Conservation (phyloP, 1,139 yeast genomes). For the Saccharomyces hybrid region DNA sequence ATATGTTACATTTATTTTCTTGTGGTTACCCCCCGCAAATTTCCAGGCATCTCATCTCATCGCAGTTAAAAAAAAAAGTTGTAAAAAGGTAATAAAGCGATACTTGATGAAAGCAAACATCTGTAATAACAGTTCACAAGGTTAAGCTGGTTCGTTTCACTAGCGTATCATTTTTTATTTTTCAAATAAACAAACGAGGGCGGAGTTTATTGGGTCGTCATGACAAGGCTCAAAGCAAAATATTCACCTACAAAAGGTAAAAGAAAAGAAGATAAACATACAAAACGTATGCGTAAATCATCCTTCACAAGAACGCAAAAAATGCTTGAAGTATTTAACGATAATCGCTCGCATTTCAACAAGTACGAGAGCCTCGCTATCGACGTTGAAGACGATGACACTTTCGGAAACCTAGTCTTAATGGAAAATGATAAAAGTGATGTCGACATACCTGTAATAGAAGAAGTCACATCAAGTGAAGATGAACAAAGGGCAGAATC, state of each 20-base stretch:
- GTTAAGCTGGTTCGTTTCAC: background rate
- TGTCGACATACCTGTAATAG: conserved; percentile 10
- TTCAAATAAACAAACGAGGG: background rate
- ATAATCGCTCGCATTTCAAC: conserved; percentile 22
- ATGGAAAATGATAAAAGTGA: conserved; percentile 10
- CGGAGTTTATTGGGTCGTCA: background rate
- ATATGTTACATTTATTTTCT: background rate
- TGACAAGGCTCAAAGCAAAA: conserved; percentile 1
- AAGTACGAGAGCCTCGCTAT: conserved; percentile 22
- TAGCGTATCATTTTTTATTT: background rate
- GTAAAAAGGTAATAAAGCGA: background rate
- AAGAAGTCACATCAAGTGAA: conserved; percentile 5
- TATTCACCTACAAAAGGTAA: conserved; percentile 3
- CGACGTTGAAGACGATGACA: conserved; percentile 10
- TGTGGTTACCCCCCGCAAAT: background rate
- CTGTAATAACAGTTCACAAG: background rate
- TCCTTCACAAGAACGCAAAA: conserved; percentile 26
- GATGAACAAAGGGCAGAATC: conserved; percentile 1
- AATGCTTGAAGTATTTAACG: conserved; percentile 25
- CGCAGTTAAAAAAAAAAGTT: background rate
- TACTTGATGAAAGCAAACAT: background rate
- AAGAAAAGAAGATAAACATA: background rate
- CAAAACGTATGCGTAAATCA: conserved; percentile 25
- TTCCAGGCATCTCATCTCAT: conserved; percentile 3
- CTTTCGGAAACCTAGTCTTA: conserved; percentile 2